Base-by-base conservation (phyloP, 176 grass and related monocot genomes). In the Zea mays region DNA sequence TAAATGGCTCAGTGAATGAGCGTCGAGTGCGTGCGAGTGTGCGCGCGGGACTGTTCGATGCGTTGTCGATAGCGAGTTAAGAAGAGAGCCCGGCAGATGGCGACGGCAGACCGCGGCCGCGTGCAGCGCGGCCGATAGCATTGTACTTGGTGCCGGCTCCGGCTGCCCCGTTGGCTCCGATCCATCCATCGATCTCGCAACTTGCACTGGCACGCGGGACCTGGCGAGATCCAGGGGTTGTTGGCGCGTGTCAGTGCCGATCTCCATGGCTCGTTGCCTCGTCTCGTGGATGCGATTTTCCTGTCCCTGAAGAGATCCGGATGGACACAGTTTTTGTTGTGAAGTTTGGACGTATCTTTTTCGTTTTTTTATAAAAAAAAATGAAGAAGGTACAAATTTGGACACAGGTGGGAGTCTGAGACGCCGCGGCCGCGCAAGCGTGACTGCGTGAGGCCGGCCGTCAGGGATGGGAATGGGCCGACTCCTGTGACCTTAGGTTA, bases 221-320 rank as follows among this genome's bases (percentile, higher is more conserved):
- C 60, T 67, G 79, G 79, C 67, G 79, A 87, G 68, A 79, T 83
- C 74, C 37, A 54, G 51, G 62, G 74, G 19, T 61, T 73, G 80
- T 73, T 78, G 67, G 61, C 15, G 13, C 43, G 48, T 71, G 66
- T 35, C 85, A 65, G 79, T 9, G 20, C 3, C 17, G 69, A 27
- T 41, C 36, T 73, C 17, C 52, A 56, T 55, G 52, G 6, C 52
- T n/a, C 37, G 73, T 7, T 21, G 38, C 50, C 14, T 43, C 5
- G 40, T 6, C 5, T 8, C 37, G 63, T 34, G 67, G 67, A 69
- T 69, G 75, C 27, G 75, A 79, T 83, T 74, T 74, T 16, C 51
- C 21, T 43, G 69, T 73, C 75, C 67, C 62, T 38, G 20, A 13
- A 15, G 52, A 62, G 80, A 88, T 88, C 75, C 21, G 50, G 61